phyloP scores from a whole-genome alignment of 2,329 filamentous ascomycete genomes.

The Colletotrichum sp. region DNA sequence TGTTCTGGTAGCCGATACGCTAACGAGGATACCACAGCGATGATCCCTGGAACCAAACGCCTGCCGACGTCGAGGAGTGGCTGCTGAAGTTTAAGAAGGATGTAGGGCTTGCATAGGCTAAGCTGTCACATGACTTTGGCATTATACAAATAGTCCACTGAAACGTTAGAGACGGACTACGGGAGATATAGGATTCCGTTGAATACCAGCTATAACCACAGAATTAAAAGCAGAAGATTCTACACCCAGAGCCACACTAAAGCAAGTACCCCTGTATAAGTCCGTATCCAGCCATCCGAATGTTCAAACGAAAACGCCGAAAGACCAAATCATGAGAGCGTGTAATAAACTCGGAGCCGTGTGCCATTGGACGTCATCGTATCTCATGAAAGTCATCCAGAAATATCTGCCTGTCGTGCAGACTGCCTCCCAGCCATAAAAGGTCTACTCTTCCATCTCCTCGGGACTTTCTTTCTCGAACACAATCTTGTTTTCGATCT shows the following conservation, averaged over 20 bases:
- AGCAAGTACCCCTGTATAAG: not conserved
- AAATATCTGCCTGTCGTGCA: not conserved
- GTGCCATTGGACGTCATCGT: not conserved
- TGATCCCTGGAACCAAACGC: constrained; percentile 22
- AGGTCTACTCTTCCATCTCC: not conserved
- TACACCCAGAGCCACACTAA: not conserved
- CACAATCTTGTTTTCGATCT: constrained; percentile 32
- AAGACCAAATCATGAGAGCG: not conserved
- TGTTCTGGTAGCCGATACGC: not conserved
- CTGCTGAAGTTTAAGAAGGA: constrained; percentile 7
- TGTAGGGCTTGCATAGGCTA: not conserved
- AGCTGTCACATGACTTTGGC: not conserved
- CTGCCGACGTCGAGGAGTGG: constrained; percentile 16
- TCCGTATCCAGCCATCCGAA: not conserved
- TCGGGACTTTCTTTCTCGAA: constrained; percentile 27
- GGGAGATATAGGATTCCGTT: not conserved
- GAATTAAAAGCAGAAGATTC: not conserved
- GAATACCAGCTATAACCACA: not conserved
- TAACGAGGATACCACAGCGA: not conserved
- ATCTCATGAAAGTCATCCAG: not conserved
- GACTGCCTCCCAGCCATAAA: not conserved
- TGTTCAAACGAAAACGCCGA: not conserved
- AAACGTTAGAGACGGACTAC: not conserved
- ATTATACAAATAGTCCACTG: not conserved
- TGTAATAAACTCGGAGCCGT: not conserved